Evolutionary conservation across 202 grass and related monocot species (phyloP).

Genomic region (Digitaria exilis): DNA sequence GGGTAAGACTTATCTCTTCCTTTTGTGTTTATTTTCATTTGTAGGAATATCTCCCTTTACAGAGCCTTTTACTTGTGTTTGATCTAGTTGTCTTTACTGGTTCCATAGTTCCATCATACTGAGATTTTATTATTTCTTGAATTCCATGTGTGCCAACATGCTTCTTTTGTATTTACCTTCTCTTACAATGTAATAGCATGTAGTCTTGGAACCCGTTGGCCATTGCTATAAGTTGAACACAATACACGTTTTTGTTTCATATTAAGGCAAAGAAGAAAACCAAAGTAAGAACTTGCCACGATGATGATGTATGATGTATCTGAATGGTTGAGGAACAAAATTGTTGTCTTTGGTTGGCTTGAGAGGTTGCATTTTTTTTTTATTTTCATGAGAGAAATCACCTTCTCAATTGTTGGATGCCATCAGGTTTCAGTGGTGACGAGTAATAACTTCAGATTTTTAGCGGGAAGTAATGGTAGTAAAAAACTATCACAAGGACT

Average conservation of each 20-base stretch:
- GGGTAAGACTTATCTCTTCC: slow-evolving; percentile 38
- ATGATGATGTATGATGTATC: neutral
- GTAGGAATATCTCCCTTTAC: neutral
- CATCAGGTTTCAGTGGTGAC: neutral
- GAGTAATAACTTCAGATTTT: neutral
- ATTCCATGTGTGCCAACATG: neutral
- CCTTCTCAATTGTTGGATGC: neutral
- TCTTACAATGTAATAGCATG: neutral
- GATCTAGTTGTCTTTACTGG: neutral
- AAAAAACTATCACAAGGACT: neutral
- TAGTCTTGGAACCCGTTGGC: neutral
- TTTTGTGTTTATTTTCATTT: neutral
- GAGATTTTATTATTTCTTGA: neutral
- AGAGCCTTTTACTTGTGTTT: neutral
- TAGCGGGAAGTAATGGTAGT: slow-evolving; percentile 6
- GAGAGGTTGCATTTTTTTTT: neutral
- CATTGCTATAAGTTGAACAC: neutral
- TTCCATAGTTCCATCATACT: neutral
- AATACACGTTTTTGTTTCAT: neutral
- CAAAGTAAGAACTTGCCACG: neutral
- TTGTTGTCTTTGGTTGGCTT: neutral
- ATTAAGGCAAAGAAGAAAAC: neutral
- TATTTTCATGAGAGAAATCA: slow-evolving; percentile 9
- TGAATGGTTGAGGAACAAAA: neutral
- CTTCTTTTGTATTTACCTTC: neutral